These are phyloP conservation scores for Malassezia vespertilionis DNA, from an alignment of 1,284 basidiomycete species.

Conservation along the genomic window DNA sequence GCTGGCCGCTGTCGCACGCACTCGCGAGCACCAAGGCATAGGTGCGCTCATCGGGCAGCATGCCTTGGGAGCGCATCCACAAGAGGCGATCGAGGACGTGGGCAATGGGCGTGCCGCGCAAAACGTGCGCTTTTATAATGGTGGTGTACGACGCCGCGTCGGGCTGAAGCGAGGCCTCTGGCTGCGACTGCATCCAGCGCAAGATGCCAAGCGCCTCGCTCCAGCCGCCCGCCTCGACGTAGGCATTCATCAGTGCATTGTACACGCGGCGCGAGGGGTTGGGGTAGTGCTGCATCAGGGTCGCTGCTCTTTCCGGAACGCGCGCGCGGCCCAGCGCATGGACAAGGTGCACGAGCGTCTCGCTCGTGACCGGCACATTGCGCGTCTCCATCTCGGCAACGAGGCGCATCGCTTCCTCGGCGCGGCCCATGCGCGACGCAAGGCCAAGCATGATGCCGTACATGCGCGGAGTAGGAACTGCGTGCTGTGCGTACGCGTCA, in stretches of 20 bases:
- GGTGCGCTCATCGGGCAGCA: slow-evolving; percentile 58
- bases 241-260: slow-evolving; percentile 67
- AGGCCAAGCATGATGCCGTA: slow-evolving; percentile 10
- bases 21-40: slow-evolving; percentile 72
- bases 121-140: slow-evolving; percentile 72
- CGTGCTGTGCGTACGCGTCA: background rate
- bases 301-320: slow-evolving; percentile 9
- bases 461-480: slow-evolving; percentile 5
- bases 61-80: slow-evolving; percentile 52
- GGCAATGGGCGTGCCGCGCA: slow-evolving; percentile 65
- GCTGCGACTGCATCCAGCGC: slow-evolving; percentile 54
- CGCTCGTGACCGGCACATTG: slow-evolving; percentile 1
- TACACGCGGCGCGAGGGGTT: slow-evolving; percentile 14
- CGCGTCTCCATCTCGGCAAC: slow-evolving; percentile 8
- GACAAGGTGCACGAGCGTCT: slow-evolving; percentile 5
- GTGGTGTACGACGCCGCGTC: slow-evolving; percentile 51
- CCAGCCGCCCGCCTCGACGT: slow-evolving; percentile 74
- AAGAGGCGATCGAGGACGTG: slow-evolving; percentile 60
- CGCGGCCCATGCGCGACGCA: slow-evolving; percentile 1
- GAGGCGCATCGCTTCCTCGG: slow-evolving; percentile 3
- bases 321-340: slow-evolving; percentile 10
- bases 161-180: slow-evolving; percentile 21
- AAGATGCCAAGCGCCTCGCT: slow-evolving; percentile 61
- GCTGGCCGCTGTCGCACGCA: slow-evolving; percentile 63
- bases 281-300: slow-evolving; percentile 4